Percentiles rank a stretch among this genome's conserved stretches.
These are phyloP conservation scores for Geum urbanum DNA, from an alignment of 306 rosid species.

Conservation along the genomic window DNA sequence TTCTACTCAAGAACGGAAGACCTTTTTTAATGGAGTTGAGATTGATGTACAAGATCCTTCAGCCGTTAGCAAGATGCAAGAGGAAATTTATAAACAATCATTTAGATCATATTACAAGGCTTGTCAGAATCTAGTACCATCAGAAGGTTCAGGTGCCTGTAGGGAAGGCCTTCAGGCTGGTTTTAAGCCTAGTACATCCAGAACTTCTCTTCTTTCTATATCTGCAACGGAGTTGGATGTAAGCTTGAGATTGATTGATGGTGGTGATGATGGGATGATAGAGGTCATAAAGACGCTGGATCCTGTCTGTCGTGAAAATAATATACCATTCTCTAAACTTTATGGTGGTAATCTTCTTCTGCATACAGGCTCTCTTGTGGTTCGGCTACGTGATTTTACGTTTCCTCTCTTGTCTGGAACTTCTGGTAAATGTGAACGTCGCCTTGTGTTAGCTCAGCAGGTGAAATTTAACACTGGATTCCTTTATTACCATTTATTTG, in stretches of 20 bases:
- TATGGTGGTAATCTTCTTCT: constrained; percentile 79
- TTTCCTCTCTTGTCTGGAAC: constrained; percentile 81
- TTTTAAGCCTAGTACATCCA: constrained; percentile 72
- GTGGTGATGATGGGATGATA: constrained; percentile 90
- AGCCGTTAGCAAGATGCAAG: constrained; percentile 48
- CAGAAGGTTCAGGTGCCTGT: constrained; percentile 93
- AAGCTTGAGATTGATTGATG: constrained; percentile 78
- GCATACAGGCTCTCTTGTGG: constrained; percentile 63
- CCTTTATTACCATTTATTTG: constrained; percentile 12
- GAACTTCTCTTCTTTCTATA: constrained; percentile 82
- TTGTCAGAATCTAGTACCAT: constrained; percentile 60
- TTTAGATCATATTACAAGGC: constrained; percentile 83
- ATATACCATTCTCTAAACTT: constrained; percentile 86
- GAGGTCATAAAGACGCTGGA: constrained; percentile 79
- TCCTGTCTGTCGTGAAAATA: constrained; percentile 70
- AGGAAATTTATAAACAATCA: constrained; percentile 69
- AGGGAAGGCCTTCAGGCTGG: constrained; percentile 82
- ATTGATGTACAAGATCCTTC: constrained; percentile 65
- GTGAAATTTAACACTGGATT: constrained; percentile 36
- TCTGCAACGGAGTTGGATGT: constrained; percentile 69
- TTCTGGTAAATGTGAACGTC: constrained; percentile 81
- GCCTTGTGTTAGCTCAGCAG: constrained; percentile 92
- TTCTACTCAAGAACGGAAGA: constrained; percentile 57
- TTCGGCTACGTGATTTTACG: constrained; percentile 71
- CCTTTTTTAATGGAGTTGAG: constrained; percentile 53